A percentile compares a stretch with the other conserved stretches of the same genome.
Evolutionary conservation across 2,329 filamentous ascomycete genomes (phyloP).

Genomic region (Sarocladium kiliense): DNA sequence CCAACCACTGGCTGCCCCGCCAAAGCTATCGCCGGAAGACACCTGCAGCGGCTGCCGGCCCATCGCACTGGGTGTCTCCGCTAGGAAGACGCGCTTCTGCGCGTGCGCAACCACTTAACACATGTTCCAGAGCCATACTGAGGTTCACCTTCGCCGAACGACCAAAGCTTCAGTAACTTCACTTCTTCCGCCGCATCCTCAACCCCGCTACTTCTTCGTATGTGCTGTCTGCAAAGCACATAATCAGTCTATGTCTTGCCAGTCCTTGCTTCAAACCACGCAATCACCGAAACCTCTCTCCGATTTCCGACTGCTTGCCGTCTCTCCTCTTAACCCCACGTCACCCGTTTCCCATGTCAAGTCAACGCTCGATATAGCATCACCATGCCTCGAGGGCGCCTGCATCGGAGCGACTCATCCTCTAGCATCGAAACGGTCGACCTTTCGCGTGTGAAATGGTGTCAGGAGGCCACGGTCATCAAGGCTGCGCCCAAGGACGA

Average conservation of each 20-base stretch:
- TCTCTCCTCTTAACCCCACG: not conserved
- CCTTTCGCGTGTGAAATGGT: conserved; percentile 27
- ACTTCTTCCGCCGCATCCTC: not conserved
- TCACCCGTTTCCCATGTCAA: not conserved
- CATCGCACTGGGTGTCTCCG: not conserved
- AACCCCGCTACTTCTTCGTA: not conserved
- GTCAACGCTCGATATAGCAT: not conserved
- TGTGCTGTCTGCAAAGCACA: too few species aligned
- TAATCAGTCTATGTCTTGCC: too few species aligned
- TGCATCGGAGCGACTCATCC: conserved; percentile 33
- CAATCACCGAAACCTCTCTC: too few species aligned
- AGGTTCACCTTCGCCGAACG: not conserved
- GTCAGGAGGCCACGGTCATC: conserved; percentile 29
- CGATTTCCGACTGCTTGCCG: not conserved
- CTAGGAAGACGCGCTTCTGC: not conserved
- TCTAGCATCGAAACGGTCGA: conserved; percentile 41
- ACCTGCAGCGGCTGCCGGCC: not conserved
- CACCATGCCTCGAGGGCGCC: conserved; percentile 4
- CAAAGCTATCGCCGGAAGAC: not conserved
- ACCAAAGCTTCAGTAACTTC: not conserved
- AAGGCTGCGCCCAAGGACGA: conserved; percentile 15
- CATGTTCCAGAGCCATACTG: not conserved
- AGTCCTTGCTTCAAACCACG: too few species aligned
- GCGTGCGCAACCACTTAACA: conserved; percentile 1
- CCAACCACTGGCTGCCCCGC: not conserved